Base-by-base conservation (phyloP, 306 rosid species). In the Albizia julibrissin region DNA sequence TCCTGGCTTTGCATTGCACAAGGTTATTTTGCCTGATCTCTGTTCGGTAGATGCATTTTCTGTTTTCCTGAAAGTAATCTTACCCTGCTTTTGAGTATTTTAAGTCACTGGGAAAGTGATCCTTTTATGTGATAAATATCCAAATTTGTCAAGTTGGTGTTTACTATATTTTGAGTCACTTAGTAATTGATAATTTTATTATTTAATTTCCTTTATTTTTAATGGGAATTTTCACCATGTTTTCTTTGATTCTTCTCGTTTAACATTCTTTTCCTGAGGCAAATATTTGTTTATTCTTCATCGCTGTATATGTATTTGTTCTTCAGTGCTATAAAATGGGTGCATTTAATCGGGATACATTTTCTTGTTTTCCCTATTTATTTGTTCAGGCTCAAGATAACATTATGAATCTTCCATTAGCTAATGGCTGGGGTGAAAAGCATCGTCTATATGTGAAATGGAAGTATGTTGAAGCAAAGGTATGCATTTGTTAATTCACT, bases 401-500 rank as follows among this genome's bases (percentile, higher is more conserved):
- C 89, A 88, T 95, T 79, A 95, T 89, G 96, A 95, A 93, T 86
- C 96, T 93, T 84, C 94, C 98, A 19, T 79, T 95, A 78, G 16
- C 93, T 37, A 95, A 95, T 87, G 97, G 98, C 59, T 95, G 98
- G 99, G 99, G 99, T 50, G 99, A 95, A 87, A 95, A 95, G 79
- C 99, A 95, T 84, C 82, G 73, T 47, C 90, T 84, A 80, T 90
- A 76, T 78, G 97, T 95, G 80, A 95, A 93, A 86, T 93, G 99
- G 98, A 93, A 95, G 83, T 93, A 91, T 77, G 87, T 73, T 33
- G 99, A 95, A 86, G 92, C 97, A 77, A 95, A 90, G 99, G 99
- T 95, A 87, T 80, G 40, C 52, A 24, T 39, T 74, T 74, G 12
- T 85, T 49, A 40, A 43, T 0, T 18, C 21, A 18, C 49, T 16